Evolutionary conservation across 1,139 yeast species (phyloP), one percentile per base, ranked within the genome.

Genomic region (Saccharomyces pastorianus): DNA sequence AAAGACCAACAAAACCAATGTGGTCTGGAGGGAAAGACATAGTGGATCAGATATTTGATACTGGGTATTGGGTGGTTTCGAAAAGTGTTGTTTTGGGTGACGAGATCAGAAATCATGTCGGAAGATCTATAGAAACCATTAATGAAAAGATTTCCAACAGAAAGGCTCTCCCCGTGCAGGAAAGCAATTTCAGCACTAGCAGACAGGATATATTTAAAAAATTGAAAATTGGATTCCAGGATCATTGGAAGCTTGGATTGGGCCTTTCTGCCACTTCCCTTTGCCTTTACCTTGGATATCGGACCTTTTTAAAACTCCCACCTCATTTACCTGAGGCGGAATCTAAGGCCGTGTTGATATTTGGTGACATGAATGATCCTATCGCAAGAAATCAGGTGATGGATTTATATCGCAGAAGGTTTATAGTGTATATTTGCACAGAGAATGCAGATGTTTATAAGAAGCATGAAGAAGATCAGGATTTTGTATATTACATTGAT

Each of bases 351-450:
- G 62, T 67, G 3, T 55, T 69, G 46, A 59, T 69, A 3, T 56
- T 69, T 7, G 72, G 72, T 1, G 67, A 68, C 51, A 64, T 66
- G 63, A 63, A 63, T 23, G 72, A 69, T 56, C 72, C 72, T 3
- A 63, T 69, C 4, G 59, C 67, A 5, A 61, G 71, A 48, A 61
- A 65, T 8, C 69, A 68, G 51, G 71, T 67, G 3, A 62, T 66
- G 62, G 72, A 69, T 55, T 57, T 69, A 28, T 66, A 68, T 53
- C 61, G 68, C 50, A 64, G 71, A 53, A 59, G 69, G 25, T 68
- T 62, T 49, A 61, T 61, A 8, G 63, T 69, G 2, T 67, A 66
- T 48, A 61, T 69, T 9, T 67, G 71, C 51, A 64, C 70, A 6
- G 60, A 62, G 34, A 62, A 60, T 47, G 64, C 63, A 3, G 55